A percentile compares a stretch with the other conserved stretches of the same genome.
These are phyloP conservation scores for Leccinum subgranulosum DNA, from an alignment of 768 basidiomycete genomes.

Conservation along the genomic window DNA sequence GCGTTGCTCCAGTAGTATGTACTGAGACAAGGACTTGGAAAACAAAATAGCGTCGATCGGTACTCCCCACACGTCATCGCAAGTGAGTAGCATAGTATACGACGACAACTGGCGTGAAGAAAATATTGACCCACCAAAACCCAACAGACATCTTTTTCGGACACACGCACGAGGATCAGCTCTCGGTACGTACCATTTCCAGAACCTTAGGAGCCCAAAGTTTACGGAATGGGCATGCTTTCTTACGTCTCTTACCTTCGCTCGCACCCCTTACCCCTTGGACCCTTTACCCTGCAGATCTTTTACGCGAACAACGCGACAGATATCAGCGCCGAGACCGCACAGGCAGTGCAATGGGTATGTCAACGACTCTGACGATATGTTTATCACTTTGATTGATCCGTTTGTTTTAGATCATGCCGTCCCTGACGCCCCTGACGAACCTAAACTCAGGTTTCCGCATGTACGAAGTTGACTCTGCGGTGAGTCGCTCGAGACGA, in stretches of 20 bases:
- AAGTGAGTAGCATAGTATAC: constrained; percentile 28
- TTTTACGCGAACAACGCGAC: constrained; percentile 73
- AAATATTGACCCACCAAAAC: neutral
- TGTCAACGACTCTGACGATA: neutral
- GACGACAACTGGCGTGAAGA: neutral
- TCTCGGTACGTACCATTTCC: constrained; percentile 41
- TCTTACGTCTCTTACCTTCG: neutral
- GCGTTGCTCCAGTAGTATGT: neutral
- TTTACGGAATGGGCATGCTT: neutral
- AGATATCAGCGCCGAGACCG: constrained; percentile 49
- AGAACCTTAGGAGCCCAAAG: neutral
- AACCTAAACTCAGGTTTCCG: constrained; percentile 74
- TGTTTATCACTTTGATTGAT: neutral
- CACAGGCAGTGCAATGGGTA: constrained; percentile 50
- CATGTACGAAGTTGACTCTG: constrained; percentile 39
- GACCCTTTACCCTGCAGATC: constrained; percentile 39
- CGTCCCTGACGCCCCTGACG: constrained; percentile 62
- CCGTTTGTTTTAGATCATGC: constrained; percentile 25
- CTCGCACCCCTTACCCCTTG: neutral
- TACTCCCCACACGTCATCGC: neutral
- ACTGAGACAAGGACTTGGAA: neutral
- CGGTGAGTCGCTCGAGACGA: constrained; percentile 15
- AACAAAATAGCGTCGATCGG: constrained; percentile 27
- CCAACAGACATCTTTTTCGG: constrained; percentile 62
- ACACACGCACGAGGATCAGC: constrained; percentile 70